phyloP scores from a whole-genome alignment of 1,139 yeast species.

The Taiozyma sp. region DNA sequence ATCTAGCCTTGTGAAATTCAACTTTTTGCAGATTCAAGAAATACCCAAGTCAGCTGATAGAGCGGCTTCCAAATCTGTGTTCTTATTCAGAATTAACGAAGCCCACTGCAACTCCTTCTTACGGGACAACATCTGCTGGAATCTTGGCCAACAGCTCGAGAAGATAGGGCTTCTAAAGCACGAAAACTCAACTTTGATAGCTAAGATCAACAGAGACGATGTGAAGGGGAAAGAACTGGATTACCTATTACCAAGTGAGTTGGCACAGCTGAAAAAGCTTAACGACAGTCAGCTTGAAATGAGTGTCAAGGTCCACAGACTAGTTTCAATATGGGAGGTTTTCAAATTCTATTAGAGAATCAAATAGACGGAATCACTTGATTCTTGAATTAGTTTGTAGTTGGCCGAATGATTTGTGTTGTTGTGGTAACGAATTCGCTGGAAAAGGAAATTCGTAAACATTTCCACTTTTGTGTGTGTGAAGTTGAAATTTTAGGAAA shows the following conservation, averaged over 20 bases:
- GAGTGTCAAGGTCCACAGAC: conserved; percentile 50
- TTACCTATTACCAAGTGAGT: conserved; percentile 68
- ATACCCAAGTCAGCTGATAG: conserved; percentile 90
- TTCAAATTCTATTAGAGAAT: conserved; percentile 31
- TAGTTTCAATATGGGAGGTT: conserved; percentile 49
- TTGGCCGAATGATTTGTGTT: neutral
- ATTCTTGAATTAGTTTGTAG: neutral
- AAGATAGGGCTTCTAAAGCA: conserved; percentile 53
- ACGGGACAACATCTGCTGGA: conserved; percentile 54
- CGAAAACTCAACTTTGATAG: conserved; percentile 63
- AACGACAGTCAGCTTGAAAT: conserved; percentile 52
- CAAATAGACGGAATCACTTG: neutral
- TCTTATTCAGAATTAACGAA: conserved; percentile 72
- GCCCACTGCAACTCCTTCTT: conserved; percentile 43
- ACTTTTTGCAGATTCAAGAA: conserved; percentile 76
- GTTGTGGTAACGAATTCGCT: neutral
- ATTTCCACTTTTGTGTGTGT: neutral
- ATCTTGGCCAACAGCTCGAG: conserved; percentile 61
- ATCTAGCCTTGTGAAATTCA: conserved; percentile 50
- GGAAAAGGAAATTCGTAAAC: neutral
- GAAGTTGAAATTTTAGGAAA: neutral
- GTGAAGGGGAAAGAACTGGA: conserved; percentile 81
- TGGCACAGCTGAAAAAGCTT: conserved; percentile 61
- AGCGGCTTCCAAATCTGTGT: conserved; percentile 86
- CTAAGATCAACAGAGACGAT: conserved; percentile 84